phyloP scores from a whole-genome alignment of 805 yeast genomes.

The Kazachstania africana region DNA sequence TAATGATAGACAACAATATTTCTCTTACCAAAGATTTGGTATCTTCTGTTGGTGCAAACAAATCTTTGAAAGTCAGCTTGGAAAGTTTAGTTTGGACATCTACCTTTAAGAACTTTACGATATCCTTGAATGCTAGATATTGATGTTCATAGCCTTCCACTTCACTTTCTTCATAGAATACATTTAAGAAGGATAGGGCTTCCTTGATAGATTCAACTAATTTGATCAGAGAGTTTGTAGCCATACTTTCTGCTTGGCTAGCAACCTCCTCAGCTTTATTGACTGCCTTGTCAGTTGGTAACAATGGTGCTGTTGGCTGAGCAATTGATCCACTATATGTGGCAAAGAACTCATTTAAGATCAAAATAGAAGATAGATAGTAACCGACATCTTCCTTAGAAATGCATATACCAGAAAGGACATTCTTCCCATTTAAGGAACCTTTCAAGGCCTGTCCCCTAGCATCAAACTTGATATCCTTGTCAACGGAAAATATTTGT shows the following conservation, averaged over 20 bases:
- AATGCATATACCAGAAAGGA: conserved; percentile 17
- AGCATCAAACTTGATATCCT: conserved; percentile 7
- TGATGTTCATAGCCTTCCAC: conserved; percentile 26
- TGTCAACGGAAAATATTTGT: conserved; percentile 43
- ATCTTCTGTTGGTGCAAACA: conserved; percentile 59
- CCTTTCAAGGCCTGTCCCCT: conserved; percentile 1
- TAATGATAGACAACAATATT: conserved; percentile 76
- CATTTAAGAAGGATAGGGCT: conserved; percentile 77
- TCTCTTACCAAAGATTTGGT: conserved; percentile 59
- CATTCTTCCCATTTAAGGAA: conserved; percentile 5
- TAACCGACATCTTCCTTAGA: conserved; percentile 44
- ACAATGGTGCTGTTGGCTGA: conserved; percentile 26
- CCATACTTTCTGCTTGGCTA: conserved; percentile 82
- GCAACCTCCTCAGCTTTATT: conserved; percentile 47
- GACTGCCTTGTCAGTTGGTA: conserved; percentile 37
- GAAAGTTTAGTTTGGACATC: conserved; percentile 61
- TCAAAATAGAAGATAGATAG: conserved; percentile 57
- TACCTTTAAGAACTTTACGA: conserved; percentile 54
- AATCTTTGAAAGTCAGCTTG: conserved; percentile 56
- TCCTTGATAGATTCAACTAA: conserved; percentile 73
- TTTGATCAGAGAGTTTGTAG: conserved; percentile 65
- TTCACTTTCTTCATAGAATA: conserved; percentile 63
- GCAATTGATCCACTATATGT: conserved; percentile 41
- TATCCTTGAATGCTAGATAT: conserved; percentile 41
- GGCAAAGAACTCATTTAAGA: conserved; percentile 57